Evolutionary conservation across 129 eudicot species (phyloP).

Genomic region (Daucus carota): DH1_v3.0 NC_030385.2:39762501-39763000

Average conservation of each 20-base stretch:
- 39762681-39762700: background rate
- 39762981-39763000: constrained; percentile 60
- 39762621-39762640: background rate
- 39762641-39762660: background rate
- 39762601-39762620: background rate
- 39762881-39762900: background rate
- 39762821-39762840: background rate
- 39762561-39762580: background rate
- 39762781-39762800: background rate
- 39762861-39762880: background rate
- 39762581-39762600: background rate
- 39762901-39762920: background rate
- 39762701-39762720: background rate
- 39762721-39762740: background rate
- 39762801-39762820: background rate
- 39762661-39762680: background rate
- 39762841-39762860: background rate
- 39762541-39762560: background rate
- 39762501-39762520: background rate
- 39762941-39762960: constrained; percentile 61
- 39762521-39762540: background rate
- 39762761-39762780: background rate
- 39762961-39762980: constrained; percentile 89
- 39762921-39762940: background rate
- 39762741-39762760: background rate